A percentile compares a stretch with the other conserved stretches of the same genome.
Evolutionary conservation across 768 basidiomycete species (phyloP).

Genomic region (Phanerochaete sordida): DNA sequence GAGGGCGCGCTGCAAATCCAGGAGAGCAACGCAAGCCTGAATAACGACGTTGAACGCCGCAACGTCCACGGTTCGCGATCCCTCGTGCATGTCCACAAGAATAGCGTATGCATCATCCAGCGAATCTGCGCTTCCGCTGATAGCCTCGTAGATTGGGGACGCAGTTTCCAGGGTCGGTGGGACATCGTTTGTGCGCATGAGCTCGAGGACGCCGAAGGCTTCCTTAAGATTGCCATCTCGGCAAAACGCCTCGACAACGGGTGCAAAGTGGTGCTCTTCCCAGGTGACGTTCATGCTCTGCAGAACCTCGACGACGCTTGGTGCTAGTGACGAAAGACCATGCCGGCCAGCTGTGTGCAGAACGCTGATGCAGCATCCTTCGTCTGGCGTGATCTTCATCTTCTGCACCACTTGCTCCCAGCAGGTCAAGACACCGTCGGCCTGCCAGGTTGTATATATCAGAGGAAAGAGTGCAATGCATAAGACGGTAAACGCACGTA

Average conservation of each 20-base stretch:
- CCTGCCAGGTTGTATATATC: conserved; percentile 41
- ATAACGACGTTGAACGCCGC: conserved; percentile 65
- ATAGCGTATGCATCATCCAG: conserved; percentile 65
- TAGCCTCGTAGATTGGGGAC: conserved; percentile 45
- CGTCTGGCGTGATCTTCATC: conserved; percentile 58
- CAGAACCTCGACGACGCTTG: conserved; percentile 59
- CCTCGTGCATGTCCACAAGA: conserved; percentile 56
- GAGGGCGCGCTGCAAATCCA: conserved; percentile 73
- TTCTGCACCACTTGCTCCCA: conserved; percentile 60
- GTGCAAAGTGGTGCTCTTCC: conserved; percentile 73
- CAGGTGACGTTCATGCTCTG: conserved; percentile 43
- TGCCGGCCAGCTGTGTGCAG: conserved; percentile 71
- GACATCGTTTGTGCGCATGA: conserved; percentile 56
- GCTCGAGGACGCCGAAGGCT: conserved; percentile 54
- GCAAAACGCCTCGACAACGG: conserved; percentile 73
- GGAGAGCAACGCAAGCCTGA: conserved; percentile 53
- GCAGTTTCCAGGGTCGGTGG: conserved; percentile 49
- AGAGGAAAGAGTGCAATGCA: not conserved
- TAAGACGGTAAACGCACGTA: conserved; percentile 50
- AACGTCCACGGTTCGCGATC: conserved; percentile 50
- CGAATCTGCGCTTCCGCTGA: conserved; percentile 44
- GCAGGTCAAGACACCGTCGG: conserved; percentile 57
- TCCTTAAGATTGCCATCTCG: conserved; percentile 53
- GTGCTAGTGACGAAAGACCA: conserved; percentile 68
- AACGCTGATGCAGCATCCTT: conserved; percentile 68